Evolutionary conservation across 2,329 filamentous ascomycete genomes (phyloP).

Genomic region (Dactylonectria estremocensis): DNA sequence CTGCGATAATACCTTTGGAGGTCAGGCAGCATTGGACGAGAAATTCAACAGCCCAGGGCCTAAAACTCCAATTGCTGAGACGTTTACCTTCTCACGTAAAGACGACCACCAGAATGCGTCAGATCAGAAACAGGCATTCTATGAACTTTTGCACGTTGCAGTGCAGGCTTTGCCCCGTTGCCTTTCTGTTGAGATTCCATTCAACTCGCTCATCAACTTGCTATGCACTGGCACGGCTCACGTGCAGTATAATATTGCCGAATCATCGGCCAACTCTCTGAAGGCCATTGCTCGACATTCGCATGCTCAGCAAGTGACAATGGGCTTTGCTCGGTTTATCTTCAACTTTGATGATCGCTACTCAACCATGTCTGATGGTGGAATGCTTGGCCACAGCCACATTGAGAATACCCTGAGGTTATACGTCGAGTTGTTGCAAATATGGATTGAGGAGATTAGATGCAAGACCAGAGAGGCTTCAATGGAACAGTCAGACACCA

Average conservation of each 20-base stretch:
- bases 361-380: conserved; percentile 97
- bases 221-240: conserved; percentile 97
- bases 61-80: conserved; percentile 95
- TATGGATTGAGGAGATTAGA: conserved; percentile 98
- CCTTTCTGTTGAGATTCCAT: conserved; percentile 89
- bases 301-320: conserved; percentile 94
- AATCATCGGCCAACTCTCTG: conserved; percentile 91
- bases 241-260: conserved; percentile 91
- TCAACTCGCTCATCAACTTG: conserved; percentile 94
- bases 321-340: conserved; percentile 96
- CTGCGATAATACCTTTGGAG: conserved; percentile 97
- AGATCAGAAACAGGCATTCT: conserved; percentile 94
- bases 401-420: conserved; percentile 94
- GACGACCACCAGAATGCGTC: conserved; percentile 81
- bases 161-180: conserved; percentile 97
- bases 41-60: conserved; percentile 91
- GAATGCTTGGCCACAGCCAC: conserved; percentile 93
- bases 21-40: conserved; percentile 94
- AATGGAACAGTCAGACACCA: conserved; percentile 75
- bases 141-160: conserved; percentile 94
- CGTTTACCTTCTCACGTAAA: conserved; percentile 89
- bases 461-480: conserved; percentile 84
- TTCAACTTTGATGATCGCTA: conserved; percentile 99
- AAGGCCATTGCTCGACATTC: conserved; percentile 96
- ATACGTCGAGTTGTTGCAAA: conserved; percentile 93